Evolutionary conservation across 148 eudicot species (phyloP), one percentile per base, ranked within the genome.

Genomic region (Amaranthus hypochondriacus): DNA sequence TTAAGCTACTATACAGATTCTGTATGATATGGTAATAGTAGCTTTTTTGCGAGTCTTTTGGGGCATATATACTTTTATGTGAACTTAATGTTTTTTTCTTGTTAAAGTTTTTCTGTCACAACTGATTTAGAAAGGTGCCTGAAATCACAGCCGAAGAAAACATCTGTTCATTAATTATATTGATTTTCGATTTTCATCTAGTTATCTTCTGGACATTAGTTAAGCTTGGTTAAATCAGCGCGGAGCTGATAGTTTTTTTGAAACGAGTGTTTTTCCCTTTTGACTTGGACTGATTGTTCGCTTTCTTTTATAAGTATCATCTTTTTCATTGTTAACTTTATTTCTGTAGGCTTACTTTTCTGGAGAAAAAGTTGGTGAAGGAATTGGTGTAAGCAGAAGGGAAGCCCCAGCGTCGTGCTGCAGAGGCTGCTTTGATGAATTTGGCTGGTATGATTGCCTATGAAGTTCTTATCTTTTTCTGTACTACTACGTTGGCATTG

Each of bases 391-490:
- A 84, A 90, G 87, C 4, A 85, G 96, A 75, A 92, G 86, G 80
- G 96, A 90, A 79, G 99, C 99, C 58, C 58, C 99, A 87, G 66
- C 92, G 86, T 52, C 96, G 82, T 74, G 93, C 96, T 80, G 92
- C 99, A 50, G 96, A 87, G 68, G 86, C 87, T 84, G 96, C 97
- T 62, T 89, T 95, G 79, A 84, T 87, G 88, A 87, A 79, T 84
- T 76, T 93, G 77, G 90, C 98, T 61, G 90, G 93, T 89, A 82
- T 70, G 69, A 71, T 64, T 62, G 14, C 43, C 54, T 69, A 28
- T 5, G 10, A 9, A 9, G 13, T 59, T 69, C 6, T 4, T 18
- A 13, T 43, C 61, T 42, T 2, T 66, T 65, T 65, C 15, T 47
- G 68, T 65, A 7, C 7, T 48, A 6, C 7, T 28, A 1, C 39